Percentiles rank a stretch among this genome's conserved stretches.
These are phyloP conservation scores for Acacia crassicarpa DNA, from an alignment of 306 rosid species.

Conservation along the genomic window DNA sequence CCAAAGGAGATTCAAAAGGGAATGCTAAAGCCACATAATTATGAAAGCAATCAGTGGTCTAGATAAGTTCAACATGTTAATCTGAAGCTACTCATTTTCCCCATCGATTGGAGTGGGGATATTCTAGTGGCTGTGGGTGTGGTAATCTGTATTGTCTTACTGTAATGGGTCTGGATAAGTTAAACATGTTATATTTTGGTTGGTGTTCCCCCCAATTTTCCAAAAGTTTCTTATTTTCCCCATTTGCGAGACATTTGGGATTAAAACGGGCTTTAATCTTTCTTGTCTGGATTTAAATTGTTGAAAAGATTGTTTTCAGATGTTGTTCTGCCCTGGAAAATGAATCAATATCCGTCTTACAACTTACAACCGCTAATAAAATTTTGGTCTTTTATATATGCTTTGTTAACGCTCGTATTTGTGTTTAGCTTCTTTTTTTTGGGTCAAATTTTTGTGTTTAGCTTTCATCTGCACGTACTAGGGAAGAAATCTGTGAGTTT, in stretches of 20 bases:
- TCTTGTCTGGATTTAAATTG: not conserved
- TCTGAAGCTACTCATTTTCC: not conserved
- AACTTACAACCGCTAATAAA: not conserved
- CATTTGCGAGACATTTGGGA: not conserved
- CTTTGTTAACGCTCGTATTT: not conserved
- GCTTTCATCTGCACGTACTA: not conserved
- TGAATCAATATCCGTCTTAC: not conserved
- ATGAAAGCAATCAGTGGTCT: constrained; percentile 12
- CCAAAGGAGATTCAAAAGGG: constrained; percentile 10
- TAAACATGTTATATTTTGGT: not conserved
- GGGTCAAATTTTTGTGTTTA: not conserved
- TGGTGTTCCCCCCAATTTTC: not conserved
- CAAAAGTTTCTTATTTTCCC: not conserved
- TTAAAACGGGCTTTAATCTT: not conserved
- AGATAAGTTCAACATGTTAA: not conserved
- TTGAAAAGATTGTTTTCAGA: constrained; percentile 8
- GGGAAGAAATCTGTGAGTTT: not conserved
- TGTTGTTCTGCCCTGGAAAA: constrained; percentile 1
- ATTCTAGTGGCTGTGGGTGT: not conserved
- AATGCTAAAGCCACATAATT: constrained; percentile 37
- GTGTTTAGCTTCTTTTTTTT: not conserved
- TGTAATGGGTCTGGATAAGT: not conserved
- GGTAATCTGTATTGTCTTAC: not conserved
- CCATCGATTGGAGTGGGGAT: not conserved
- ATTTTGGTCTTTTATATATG: not conserved